A percentile compares a stretch with the other conserved stretches of the same genome.
phyloP scores from a whole-genome alignment of 257 asterid species.

The Solanum clarkiae region DNA sequence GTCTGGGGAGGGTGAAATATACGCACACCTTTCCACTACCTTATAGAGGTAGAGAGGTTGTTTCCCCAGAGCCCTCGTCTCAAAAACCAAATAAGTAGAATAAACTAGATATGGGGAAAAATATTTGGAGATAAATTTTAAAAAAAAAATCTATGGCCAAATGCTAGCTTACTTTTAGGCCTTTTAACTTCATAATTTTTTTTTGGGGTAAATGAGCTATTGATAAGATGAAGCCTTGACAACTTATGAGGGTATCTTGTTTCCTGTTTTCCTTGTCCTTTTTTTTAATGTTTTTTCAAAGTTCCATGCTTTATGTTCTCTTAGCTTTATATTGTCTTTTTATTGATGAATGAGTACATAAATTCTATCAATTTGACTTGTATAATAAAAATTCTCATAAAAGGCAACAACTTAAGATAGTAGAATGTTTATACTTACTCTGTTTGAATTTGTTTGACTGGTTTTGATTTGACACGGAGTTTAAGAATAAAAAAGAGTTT shows the following conservation, averaged over 20 bases:
- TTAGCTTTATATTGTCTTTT: background rate
- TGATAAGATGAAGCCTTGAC: background rate
- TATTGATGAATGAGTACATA: constrained; percentile 7
- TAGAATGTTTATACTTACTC: constrained; percentile 7
- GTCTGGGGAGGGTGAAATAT: too few species aligned
- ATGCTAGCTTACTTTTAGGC: background rate
- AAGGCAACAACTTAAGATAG: constrained; percentile 42
- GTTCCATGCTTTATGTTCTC: background rate
- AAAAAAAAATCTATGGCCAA: background rate
- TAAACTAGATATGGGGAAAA: too few species aligned
- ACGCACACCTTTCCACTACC: too few species aligned
- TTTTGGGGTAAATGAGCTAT: background rate
- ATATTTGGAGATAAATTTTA: background rate
- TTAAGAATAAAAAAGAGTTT: too few species aligned
- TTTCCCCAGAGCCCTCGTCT: too few species aligned
- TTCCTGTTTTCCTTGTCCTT: background rate
- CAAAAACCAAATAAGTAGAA: too few species aligned
- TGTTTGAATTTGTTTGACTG: too few species aligned
- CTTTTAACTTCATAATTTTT: background rate
- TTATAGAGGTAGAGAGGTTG: too few species aligned
- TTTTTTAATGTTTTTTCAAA: background rate
- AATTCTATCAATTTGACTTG: constrained; percentile 24
- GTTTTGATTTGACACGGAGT: too few species aligned
- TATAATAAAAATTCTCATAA: constrained; percentile 40
- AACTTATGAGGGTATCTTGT: background rate